Evolutionary conservation across 768 basidiomycete genomes (phyloP), one percentile per base, ranked within the genome.

Genomic region (Gelatoporia subvermispora): DNA sequence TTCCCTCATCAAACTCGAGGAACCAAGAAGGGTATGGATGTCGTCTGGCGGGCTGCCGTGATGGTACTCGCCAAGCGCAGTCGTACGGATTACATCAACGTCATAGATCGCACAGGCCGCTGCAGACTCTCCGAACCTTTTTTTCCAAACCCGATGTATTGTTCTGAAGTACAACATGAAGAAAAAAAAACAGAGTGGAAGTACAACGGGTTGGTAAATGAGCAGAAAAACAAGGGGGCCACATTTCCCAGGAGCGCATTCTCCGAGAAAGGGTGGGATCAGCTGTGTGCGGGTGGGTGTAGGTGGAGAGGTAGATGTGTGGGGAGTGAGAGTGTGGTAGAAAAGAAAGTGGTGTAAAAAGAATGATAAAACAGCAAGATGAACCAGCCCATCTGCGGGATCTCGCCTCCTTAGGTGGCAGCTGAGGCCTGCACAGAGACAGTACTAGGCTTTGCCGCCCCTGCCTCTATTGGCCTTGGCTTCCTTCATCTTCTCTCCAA

Each of bases 401-500:
- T 57, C 59, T 57, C 52, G 51, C 56, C 54, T 58, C 53, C 51
- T 48, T 53, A 5, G 28, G 28, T 31, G 28, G 28, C 28, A n/a
- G 51, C 54, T 39, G 41, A 44, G 43, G 35, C 54, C 53, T 40
- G 40, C 24, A 50, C 42, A 46, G 49, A 55, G 52, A 50, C 49
- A 36, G 38, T 47, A 63, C 75, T 71, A 88, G 60, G 77, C 85
- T 54, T 68, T 69, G 58, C 75, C 79, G 49, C 65, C 74, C 58
- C 72, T 80, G 39, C 77, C 81, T 69, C 73, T 77, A 60, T 84
- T 81, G 55, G 68, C 72, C 63, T 82, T 83, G 37, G 80, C 78
- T 53, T 77, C 84, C 47, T 71, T 74, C 71, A 89, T 84, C 46
- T 61, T 71, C 69, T 93, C 91, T 60, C 84, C 86, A 17, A 78